Evolutionary conservation across 371 early-diverging fungal genomes (phyloP), one percentile per base, ranked within the genome.

Genomic region (Thermomucor indicae-seudaticae): DNA sequence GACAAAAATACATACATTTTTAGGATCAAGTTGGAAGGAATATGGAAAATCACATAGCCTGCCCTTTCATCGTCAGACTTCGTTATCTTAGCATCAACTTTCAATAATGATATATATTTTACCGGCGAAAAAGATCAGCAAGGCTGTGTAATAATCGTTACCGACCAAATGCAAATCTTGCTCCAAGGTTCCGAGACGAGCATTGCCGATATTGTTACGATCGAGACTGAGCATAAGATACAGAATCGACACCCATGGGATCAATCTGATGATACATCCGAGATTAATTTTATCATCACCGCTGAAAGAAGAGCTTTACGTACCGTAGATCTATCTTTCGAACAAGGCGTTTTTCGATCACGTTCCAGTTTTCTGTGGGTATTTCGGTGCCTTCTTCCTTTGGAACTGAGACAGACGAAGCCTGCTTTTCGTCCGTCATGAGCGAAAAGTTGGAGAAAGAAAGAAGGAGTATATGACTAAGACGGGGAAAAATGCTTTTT

Each of bases 161-260:
- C 70, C 67, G 3, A 43, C 47, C 2, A 73, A 24, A 40, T 63
- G 37, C 31, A 73, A 49, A 50, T 73, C 74, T 3, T 48, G 47
- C 47, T 73, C 74, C 10, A 70, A 38, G 2, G 61, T 31, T 4
- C 74, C 70, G 5, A 70, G 48, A n/a, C 65, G 47, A 5, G 74
- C 74, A 56, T 73, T 73, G 23, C 73, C 73, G 27, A 73, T 73
- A 55, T 73, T 73, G 27, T 66, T 66, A 38, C 73, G 60, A 53
- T 72, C 72, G 22, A 69, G 40, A 45, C 64, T 65, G 11, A 68
- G 56, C 46, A 72, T 45, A 17, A 72, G 35, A 32, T 72, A 72
- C 4, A 72, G 43, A 8, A 72, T n/a, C 6, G 72, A 51, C 6
- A 72, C 46, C 63, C 65, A 62, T 8, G 72, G 72, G 25, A 72